phyloP scores from a whole-genome alignment of 176 grass and related monocot genomes.

The Hsuehochloa calcarea region DNA sequence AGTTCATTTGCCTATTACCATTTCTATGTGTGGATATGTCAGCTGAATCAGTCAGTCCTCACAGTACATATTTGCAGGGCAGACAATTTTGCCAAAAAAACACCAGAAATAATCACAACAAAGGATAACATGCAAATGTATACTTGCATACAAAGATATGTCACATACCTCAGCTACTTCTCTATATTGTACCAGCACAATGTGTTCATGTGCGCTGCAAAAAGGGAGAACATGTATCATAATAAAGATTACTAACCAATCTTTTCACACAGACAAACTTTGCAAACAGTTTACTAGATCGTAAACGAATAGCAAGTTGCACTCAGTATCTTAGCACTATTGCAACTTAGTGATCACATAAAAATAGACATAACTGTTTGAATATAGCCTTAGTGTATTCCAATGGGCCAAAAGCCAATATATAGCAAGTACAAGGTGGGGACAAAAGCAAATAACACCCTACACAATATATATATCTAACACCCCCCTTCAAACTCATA shows the following conservation, averaged over 20 bases:
- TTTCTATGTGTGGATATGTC: neutral
- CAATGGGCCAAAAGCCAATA: no score
- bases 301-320: neutral
- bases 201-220: conserved; percentile 86
- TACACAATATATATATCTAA: no score
- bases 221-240: conserved; percentile 20
- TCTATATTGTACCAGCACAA: conserved; percentile 94
- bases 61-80: conserved; percentile 8
- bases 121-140: conserved; percentile 15
- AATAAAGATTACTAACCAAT: conserved; percentile 19
- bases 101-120: conserved; percentile 9
- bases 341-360: conserved; percentile 6
- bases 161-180: conserved; percentile 86
- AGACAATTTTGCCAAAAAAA: conserved; percentile 20
- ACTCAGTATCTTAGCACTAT: conserved; percentile 17
- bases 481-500: no score
- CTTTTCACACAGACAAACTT: conserved; percentile 21
- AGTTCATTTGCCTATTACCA: neutral
- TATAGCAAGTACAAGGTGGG: no score
- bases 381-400: no score
- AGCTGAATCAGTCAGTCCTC: neutral
- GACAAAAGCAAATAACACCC: no score
- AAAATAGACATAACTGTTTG: neutral
- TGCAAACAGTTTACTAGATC: conserved; percentile 1
- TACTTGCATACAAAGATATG: conserved; percentile 19